Evolutionary conservation across 495 filamentous ascomycete species (phyloP).

Genomic region (Lasiosphaeriaceae sp.): DNA sequence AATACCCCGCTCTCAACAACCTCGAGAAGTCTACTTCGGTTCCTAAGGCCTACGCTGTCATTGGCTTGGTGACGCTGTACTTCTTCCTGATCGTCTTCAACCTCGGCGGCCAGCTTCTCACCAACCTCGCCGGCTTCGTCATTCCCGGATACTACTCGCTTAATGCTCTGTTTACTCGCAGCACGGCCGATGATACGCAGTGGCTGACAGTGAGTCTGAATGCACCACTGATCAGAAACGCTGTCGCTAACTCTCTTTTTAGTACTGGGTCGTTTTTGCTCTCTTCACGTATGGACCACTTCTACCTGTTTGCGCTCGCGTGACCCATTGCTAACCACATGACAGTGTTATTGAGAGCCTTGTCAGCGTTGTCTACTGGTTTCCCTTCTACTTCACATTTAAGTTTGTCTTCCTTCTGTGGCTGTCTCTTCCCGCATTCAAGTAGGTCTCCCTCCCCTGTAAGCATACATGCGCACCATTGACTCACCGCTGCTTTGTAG

Average conservation of each 20-base stretch:
- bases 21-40: constrained; percentile 93
- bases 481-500: constrained; percentile 47
- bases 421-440: constrained; percentile 91
- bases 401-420: constrained; percentile 96
- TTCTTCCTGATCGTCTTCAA: constrained; percentile 99
- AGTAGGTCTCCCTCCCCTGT: constrained; percentile 52
- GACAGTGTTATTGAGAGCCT: constrained; percentile 79
- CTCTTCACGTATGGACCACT: constrained; percentile 67
- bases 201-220: constrained; percentile 57
- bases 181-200: constrained; percentile 89
- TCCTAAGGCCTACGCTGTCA: constrained; percentile 93
- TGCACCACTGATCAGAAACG: not conserved
- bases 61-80: constrained; percentile 81
- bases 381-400: constrained; percentile 99
- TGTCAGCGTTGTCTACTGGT: constrained; percentile 96
- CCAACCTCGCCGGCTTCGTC: constrained; percentile 92
- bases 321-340: constrained; percentile 6
- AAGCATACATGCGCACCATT: not conserved
- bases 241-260: constrained; percentile 29
- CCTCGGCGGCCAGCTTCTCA: constrained; percentile 93
- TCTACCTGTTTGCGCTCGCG: not conserved
- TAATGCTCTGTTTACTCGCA: constrained; percentile 76
- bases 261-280: constrained; percentile 98
- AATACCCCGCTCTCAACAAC: constrained; percentile 92
- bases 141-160: constrained; percentile 96